Conservation (phyloP, 2,329 filamentous ascomycete species). For the Raffaelea albimanens region DNA sequence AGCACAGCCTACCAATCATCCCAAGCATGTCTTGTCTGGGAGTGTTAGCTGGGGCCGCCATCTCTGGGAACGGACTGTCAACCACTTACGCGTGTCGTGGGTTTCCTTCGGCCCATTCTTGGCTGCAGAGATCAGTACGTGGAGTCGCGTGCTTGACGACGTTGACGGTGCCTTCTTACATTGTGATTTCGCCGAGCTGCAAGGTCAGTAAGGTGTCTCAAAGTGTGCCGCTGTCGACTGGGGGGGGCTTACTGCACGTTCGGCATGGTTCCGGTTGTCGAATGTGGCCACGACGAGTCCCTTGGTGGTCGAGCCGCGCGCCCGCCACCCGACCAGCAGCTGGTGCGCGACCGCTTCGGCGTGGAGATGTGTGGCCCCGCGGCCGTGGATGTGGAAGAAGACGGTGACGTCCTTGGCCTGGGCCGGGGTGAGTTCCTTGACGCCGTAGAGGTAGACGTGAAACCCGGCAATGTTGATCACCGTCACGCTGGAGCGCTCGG, state of each 20-base stretch:
- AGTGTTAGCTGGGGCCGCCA: neutral
- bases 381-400: constrained; percentile 2
- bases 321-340: neutral
- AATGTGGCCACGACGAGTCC: constrained; percentile 1
- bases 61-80: too few species aligned
- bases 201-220: too few species aligned
- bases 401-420: neutral
- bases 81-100: neutral
- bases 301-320: neutral
- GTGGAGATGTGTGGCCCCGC: neutral
- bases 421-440: neutral
- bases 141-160: neutral
- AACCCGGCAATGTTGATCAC: constrained; percentile 1
- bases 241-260: neutral
- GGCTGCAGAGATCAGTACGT: neutral
- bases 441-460: constrained; percentile 1
- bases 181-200: neutral
- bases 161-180: too few species aligned
- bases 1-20: neutral
- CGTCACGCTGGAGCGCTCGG: constrained; percentile 1
- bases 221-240: too few species aligned
- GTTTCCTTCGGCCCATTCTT: constrained; percentile 1
- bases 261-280: constrained; percentile 3
- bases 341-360: constrained; percentile 1
- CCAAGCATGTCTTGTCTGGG: constrained; percentile 1